phyloP scores from a whole-genome alignment of 352 stramenopile species.

The Pythium brassicae region DNA sequence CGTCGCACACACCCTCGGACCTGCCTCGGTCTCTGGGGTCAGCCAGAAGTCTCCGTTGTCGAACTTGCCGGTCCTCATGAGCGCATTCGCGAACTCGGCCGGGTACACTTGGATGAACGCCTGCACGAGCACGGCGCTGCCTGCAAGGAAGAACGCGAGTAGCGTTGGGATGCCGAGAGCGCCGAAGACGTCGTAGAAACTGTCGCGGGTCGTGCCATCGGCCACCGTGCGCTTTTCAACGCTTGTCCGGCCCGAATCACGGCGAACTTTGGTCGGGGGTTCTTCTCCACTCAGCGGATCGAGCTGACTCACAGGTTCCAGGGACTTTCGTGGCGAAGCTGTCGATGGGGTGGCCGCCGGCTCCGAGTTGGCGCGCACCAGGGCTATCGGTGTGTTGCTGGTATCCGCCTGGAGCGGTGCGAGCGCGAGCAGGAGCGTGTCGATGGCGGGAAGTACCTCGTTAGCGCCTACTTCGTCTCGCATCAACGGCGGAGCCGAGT shows the following conservation, averaged over 20 bases:
- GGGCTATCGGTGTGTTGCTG: neutral
- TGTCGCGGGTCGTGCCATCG: constrained; percentile 7
- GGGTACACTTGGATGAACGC: constrained; percentile 43
- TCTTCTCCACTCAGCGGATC: neutral
- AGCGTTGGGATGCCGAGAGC: constrained; percentile 36
- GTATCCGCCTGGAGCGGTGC: neutral
- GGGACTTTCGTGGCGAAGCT: neutral
- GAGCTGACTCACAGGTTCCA: too few relatives aligned
- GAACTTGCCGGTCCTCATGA: constrained; percentile 34
- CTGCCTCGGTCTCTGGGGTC: constrained; percentile 23
- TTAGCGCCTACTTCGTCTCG: too few relatives aligned
- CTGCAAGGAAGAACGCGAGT: constrained; percentile 26
- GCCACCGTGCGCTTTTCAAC: neutral
- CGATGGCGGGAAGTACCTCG: neutral
- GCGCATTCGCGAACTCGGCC: constrained; percentile 30
- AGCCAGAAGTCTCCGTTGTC: constrained; percentile 51
- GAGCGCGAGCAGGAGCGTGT: constrained; percentile 1
- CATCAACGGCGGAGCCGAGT: too few relatives aligned
- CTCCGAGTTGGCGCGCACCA: neutral
- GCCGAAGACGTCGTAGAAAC: constrained; percentile 47
- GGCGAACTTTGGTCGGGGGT: neutral
- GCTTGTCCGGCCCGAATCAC: neutral
- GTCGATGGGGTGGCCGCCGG: neutral
- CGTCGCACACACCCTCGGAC: constrained; percentile 25
- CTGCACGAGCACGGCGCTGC: constrained; percentile 27